Conservation (phyloP, 768 basidiomycete genomes). For the Lepiota brunneoincarnata region DNA sequence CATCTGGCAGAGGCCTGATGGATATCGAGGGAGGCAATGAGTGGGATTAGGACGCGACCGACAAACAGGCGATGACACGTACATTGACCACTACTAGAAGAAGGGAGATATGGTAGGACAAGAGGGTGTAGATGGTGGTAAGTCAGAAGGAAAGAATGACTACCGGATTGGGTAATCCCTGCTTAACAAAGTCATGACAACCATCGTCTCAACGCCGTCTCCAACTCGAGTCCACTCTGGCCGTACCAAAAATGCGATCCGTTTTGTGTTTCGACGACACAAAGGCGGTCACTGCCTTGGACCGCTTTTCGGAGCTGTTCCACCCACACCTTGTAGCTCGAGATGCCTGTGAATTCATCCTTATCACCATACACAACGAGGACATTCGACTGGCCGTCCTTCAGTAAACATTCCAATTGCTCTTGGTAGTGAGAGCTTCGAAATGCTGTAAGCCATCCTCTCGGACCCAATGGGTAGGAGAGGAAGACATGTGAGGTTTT, state of each 20-base stretch:
- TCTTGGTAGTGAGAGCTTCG: constrained; percentile 49
- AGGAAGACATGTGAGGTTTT: constrained; percentile 65
- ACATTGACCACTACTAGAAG: constrained; percentile 28
- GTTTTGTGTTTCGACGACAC: constrained; percentile 38
- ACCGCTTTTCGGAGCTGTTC: constrained; percentile 30
- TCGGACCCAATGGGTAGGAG: constrained; percentile 73
- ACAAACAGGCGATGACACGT: constrained; percentile 21
- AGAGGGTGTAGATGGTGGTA: constrained; percentile 1
- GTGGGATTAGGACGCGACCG: constrained; percentile 17
- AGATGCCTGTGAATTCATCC: constrained; percentile 67
- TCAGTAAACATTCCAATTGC: constrained; percentile 49
- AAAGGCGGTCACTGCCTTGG: constrained; percentile 18
- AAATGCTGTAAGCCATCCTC: constrained; percentile 70
- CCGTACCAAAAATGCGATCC: constrained; percentile 72
- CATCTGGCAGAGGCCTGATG: constrained; percentile 81
- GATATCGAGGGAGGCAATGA: constrained; percentile 14
- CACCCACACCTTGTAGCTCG: constrained; percentile 57
- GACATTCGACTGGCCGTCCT: constrained; percentile 43
- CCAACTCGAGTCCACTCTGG: constrained; percentile 24
- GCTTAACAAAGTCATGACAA: constrained; percentile 30
- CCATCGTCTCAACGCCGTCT: constrained; percentile 29
- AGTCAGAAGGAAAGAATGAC: background rate
- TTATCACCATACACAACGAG: constrained; percentile 64
- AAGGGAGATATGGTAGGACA: no score
- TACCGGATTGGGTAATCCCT: constrained; percentile 5